Percentiles rank a stretch among this genome's conserved stretches.
Conservation (phyloP, 1,284 basidiomycete genomes). For the Marasmius oreades region DNA sequence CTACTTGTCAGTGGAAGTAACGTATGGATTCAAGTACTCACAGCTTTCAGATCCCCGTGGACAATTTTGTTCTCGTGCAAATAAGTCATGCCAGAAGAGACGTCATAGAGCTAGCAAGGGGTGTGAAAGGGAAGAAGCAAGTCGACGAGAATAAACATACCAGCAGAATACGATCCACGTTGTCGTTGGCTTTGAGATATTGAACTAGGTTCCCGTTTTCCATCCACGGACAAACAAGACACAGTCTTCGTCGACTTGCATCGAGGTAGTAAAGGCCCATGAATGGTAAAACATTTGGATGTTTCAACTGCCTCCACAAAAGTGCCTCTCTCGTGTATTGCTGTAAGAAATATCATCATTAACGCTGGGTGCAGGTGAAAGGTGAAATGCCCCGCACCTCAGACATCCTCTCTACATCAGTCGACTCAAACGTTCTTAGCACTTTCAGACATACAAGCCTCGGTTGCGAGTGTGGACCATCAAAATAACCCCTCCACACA, state of each 20-base stretch:
- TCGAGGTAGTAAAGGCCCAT: neutral
- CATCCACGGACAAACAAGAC: neutral
- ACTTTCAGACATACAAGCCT: neutral
- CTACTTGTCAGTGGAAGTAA: neutral
- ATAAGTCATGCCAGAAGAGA: neutral
- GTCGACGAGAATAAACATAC: neutral
- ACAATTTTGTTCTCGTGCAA: neutral
- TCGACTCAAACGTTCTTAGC: neutral
- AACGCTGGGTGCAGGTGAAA: no score
- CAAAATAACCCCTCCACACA: neutral
- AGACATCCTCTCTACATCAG: neutral
- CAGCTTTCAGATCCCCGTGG: neutral
- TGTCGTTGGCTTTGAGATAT: neutral
- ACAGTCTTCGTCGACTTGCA: neutral
- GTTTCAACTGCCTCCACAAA: neutral
- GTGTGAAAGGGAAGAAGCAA: no score
- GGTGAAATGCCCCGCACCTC: neutral
- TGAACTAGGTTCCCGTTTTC: neutral
- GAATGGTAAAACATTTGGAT: neutral
- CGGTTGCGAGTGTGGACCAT: neutral
- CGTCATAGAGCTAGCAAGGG: neutral
- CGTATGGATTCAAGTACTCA: neutral
- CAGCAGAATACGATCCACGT: neutral
- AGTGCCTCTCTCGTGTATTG: neutral
- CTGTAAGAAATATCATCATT: neutral